These are phyloP conservation scores for Coniochaeta sp. DNA, from an alignment of 2,329 filamentous ascomycete genomes.

Conservation along the genomic window DNA sequence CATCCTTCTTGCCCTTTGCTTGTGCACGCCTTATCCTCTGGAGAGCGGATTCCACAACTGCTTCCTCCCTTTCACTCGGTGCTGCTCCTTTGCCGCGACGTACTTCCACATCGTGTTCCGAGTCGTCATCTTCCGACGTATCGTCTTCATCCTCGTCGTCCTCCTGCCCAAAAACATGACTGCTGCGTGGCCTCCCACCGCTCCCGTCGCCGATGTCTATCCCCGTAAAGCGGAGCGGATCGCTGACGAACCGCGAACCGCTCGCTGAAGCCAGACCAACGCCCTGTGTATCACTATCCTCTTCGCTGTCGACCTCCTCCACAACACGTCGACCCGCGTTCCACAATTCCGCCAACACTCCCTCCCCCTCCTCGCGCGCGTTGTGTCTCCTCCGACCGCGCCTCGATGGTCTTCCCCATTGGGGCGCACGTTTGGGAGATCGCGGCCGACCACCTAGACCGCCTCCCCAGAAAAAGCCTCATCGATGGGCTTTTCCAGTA, in stretches of 20 bases:
- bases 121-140: slow-evolving; percentile 30
- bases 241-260: slow-evolving; percentile 47
- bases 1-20: slow-evolving; percentile 67
- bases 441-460: slow-evolving; percentile 99
- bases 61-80: slow-evolving; percentile 58
- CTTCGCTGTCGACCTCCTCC: slow-evolving; percentile 61
- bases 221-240: slow-evolving; percentile 54
- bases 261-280: slow-evolving; percentile 39
- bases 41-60: slow-evolving; percentile 69
- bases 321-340: slow-evolving; percentile 40
- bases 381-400: slow-evolving; percentile 59
- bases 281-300: slow-evolving; percentile 47
- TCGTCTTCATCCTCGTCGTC: slow-evolving; percentile 35
- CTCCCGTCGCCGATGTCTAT: slow-evolving; percentile 44
- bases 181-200: slow-evolving; percentile 26
- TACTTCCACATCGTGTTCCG: slow-evolving; percentile 38
- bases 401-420: slow-evolving; percentile 99
- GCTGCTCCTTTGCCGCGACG: slow-evolving; percentile 43
- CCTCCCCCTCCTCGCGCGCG: slow-evolving; percentile 44
- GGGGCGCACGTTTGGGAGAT: slow-evolving; percentile 92
- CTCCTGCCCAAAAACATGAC: slow-evolving; percentile 29
- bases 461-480: slow-evolving; percentile 99
- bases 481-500: slow-evolving; percentile 99
- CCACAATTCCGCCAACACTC: slow-evolving; percentile 30
- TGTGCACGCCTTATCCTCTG: slow-evolving; percentile 74